These are phyloP conservation scores for Saturnispora quitensis DNA, from an alignment of 805 yeast genomes.

Conservation along the genomic window DNA sequence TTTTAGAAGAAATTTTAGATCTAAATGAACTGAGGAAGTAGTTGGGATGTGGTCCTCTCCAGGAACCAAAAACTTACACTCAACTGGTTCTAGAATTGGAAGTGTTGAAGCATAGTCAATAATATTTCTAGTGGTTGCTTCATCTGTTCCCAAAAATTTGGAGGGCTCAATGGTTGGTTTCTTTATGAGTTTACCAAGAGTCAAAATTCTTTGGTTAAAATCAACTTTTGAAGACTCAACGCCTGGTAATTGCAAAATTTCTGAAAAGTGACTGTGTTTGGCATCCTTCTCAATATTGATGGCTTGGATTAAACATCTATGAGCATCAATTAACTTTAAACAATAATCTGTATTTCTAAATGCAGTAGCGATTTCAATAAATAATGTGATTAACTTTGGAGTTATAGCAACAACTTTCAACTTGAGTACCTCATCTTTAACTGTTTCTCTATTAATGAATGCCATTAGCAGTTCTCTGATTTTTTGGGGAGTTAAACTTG, in stretches of 20 bases:
- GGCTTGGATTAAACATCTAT: constrained; percentile 70
- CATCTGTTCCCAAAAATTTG: constrained; percentile 43
- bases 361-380: constrained; percentile 71
- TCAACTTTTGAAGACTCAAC: constrained; percentile 45
- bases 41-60: constrained; percentile 75
- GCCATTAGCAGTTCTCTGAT: constrained; percentile 44
- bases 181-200: constrained; percentile 62
- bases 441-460: constrained; percentile 47
- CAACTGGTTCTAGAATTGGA: constrained; percentile 60
- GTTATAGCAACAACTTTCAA: constrained; percentile 52
- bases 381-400: constrained; percentile 58
- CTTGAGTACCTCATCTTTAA: constrained; percentile 34
- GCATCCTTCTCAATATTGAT: constrained; percentile 36
- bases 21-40: constrained; percentile 63
- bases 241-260: constrained; percentile 74
- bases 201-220: constrained; percentile 42
- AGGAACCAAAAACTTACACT: constrained; percentile 72
- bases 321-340: constrained; percentile 50
- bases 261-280: constrained; percentile 40
- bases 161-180: constrained; percentile 46
- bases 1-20: constrained; percentile 63
- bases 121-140: constrained; percentile 31
- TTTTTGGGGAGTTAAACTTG: constrained; percentile 34
- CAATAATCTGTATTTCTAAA: constrained; percentile 69
- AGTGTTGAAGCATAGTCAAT: constrained; percentile 52